Conservation (phyloP, 371 early-diverging fungal species). For the Mortierella sp. region DNA sequence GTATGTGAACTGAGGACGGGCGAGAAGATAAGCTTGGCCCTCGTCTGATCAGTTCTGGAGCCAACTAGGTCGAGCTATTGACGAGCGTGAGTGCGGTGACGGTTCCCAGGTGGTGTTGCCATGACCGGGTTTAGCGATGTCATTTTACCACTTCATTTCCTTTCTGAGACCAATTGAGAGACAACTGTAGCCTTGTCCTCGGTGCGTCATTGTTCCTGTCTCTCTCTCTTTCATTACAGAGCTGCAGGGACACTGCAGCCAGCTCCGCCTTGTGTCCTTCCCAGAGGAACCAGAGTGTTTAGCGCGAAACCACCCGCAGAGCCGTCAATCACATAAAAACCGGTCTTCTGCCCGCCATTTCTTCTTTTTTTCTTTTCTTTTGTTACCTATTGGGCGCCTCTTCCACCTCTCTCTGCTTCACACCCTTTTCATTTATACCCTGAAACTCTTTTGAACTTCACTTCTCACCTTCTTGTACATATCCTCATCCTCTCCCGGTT, state of each 20-base stretch:
- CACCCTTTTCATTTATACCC: background rate
- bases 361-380: slow-evolving; percentile 5
- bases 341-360: background rate
- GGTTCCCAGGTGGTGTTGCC: background rate
- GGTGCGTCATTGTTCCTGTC: slow-evolving; percentile 24
- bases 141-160: background rate
- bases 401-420: background rate
- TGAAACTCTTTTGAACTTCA: background rate
- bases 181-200: no score
- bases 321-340: slow-evolving; percentile 9
- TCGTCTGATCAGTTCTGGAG: background rate
- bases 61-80: background rate
- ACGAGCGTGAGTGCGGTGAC: background rate
- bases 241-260: background rate
- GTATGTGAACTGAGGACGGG: background rate
- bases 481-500: background rate
- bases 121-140: background rate
- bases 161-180: background rate
- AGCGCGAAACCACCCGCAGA: background rate
- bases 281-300: background rate
- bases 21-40: background rate
- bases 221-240: background rate
- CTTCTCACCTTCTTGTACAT: background rate
- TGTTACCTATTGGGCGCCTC: background rate
- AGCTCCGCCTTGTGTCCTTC: background rate